These are phyloP conservation scores for Dryas alaskensis DNA, from an alignment of 306 rosid genomes.

Conservation along the genomic window DNA sequence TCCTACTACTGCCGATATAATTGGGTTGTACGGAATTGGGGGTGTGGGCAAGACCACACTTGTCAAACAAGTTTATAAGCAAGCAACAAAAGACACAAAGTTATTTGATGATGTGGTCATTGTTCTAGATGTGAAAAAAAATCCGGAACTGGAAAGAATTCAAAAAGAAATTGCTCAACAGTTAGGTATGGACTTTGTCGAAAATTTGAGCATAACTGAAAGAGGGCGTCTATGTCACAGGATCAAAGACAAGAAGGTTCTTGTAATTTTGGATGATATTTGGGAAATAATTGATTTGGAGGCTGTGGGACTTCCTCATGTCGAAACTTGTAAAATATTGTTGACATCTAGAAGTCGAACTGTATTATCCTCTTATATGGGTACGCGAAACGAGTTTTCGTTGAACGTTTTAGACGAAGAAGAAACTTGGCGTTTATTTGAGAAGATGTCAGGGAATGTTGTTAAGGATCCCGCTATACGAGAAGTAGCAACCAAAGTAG, in stretches of 20 bases:
- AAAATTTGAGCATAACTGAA: neutral
- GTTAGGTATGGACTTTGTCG: neutral
- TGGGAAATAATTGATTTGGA: conserved; percentile 24
- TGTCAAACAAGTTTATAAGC: neutral
- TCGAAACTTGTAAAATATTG: conserved; percentile 23
- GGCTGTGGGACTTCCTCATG: conserved; percentile 26
- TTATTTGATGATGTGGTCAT: neutral
- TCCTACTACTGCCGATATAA: neutral
- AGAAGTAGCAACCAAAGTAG: conserved; percentile 19
- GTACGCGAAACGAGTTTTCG: conserved; percentile 10
- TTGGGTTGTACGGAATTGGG: conserved; percentile 25
- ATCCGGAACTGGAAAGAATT: neutral
- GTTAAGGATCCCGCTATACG: neutral
- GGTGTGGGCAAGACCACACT: conserved; percentile 32
- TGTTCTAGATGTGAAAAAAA: neutral
- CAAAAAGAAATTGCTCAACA: neutral
- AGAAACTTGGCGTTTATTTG: conserved; percentile 38
- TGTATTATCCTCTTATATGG: conserved; percentile 4
- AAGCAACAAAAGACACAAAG: neutral
- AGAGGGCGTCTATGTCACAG: neutral
- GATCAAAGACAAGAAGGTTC: neutral
- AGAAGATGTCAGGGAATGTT: conserved; percentile 1
- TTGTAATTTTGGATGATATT: conserved; percentile 35
- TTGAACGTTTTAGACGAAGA: conserved; percentile 11
- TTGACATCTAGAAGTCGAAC: conserved; percentile 34